Evolutionary conservation across 768 basidiomycete genomes (phyloP), one percentile per base, ranked within the genome.

Genomic region (Omphalotus guepiniiformis): DNA sequence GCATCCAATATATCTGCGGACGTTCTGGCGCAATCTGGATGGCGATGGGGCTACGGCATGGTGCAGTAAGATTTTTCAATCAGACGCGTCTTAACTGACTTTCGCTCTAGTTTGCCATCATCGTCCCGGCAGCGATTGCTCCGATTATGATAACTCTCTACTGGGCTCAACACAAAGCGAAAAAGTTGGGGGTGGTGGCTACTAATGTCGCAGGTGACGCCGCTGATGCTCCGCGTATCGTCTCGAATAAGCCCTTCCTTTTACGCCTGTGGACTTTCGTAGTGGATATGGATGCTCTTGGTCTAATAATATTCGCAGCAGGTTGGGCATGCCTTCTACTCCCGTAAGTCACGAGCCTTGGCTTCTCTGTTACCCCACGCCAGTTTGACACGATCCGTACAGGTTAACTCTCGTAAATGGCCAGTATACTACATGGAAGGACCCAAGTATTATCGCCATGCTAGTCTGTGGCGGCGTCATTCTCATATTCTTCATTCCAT

Each of bases 41-140:
- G 73, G 74, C 60, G 73, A 49, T 74, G 73, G 73, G 74, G 73
- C 9, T 60, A 64, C 38, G 59, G 53, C 7, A 64, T 63, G 59
- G n/a, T n/a, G n/a, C n/a, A n/a, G n/a, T n/a, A n/a, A n/a, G n/a
- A n/a, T n/a, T n/a, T n/a, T n/a, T n/a, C n/a, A n/a, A n/a, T n/a
- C n/a, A n/a, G n/a, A n/a, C n/a, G n/a, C n/a, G n/a, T n/a, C n/a
- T n/a, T n/a, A n/a, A n/a, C n/a, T n/a, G n/a, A n/a, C n/a, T n/a
- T n/a, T n/a, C n/a, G n/a, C n/a, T n/a, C n/a, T n/a, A n/a, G n/a
- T 68, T 70, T 49, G 63, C 62, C 25, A 62, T 71, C 42, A 51
- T 72, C 22, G 55, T 67, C 39, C 69, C 67, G 16, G 47, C 52
- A 16, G 50, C 69, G 11, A 61, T 71, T 19, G 53, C 59, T 3